phyloP scores from a whole-genome alignment of 2,329 filamentous ascomycete species.

The Clarireedia paspali region DNA sequence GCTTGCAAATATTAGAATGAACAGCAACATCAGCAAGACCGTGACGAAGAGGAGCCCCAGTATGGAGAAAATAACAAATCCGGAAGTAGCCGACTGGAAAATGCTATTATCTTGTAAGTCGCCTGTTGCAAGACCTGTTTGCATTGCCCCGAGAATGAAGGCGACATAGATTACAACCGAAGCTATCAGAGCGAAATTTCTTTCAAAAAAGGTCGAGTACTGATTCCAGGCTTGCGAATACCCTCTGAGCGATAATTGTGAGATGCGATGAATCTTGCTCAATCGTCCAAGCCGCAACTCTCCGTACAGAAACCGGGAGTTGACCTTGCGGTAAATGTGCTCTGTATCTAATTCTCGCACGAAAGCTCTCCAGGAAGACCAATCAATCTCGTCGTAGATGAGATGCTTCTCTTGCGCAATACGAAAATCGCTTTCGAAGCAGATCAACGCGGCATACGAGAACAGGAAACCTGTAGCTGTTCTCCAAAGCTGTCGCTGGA shows the following conservation, averaged over 20 bases:
- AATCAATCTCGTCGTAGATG: slow-evolving; percentile 18
- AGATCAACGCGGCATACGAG: slow-evolving; percentile 30
- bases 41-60: slow-evolving; percentile 18
- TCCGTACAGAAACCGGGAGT: slow-evolving; percentile 29
- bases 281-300: slow-evolving; percentile 30
- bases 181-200: slow-evolving; percentile 36
- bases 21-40: too few species aligned
- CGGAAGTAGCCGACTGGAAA: slow-evolving; percentile 39
- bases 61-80: slow-evolving; percentile 42
- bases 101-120: slow-evolving; percentile 27
- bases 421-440: slow-evolving; percentile 30
- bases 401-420: slow-evolving; percentile 29
- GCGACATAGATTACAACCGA: slow-evolving; percentile 35
- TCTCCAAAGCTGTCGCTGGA: background rate
- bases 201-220: slow-evolving; percentile 36
- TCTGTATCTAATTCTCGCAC: slow-evolving; percentile 8
- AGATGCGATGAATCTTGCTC: slow-evolving; percentile 20
- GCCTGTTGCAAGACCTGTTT: slow-evolving; percentile 37
- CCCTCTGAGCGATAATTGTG: slow-evolving; percentile 3
- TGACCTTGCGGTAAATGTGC: slow-evolving; percentile 16
- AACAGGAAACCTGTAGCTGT: slow-evolving; percentile 29
- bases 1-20: too few species aligned
- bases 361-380: slow-evolving; percentile 24
- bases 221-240: slow-evolving; percentile 12
- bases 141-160: slow-evolving; percentile 42